A percentile compares a stretch with the other conserved stretches of the same genome.
phyloP scores from a whole-genome alignment of 176 grass and related monocot genomes.

The Ananas comosus region DNA sequence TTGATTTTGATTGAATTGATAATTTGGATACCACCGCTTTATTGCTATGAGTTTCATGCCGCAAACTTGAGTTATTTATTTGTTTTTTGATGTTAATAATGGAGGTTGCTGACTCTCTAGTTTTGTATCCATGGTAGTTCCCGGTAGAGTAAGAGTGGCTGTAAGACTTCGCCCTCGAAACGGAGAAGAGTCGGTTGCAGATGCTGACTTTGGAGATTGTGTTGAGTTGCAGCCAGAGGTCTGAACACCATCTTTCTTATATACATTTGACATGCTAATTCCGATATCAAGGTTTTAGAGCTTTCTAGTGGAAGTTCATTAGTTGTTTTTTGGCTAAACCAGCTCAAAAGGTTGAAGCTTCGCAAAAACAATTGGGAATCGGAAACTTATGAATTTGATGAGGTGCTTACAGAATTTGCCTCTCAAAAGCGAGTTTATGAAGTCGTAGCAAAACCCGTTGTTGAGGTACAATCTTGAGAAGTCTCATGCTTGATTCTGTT shows the following conservation, averaged over 20 bases:
- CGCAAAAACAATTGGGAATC: slow-evolving; percentile 99
- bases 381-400: slow-evolving; percentile 92
- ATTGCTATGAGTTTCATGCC: slow-evolving; percentile 5
- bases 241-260: background rate
- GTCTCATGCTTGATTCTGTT: slow-evolving; percentile 13
- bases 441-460: slow-evolving; percentile 98
- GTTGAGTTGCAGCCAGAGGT: slow-evolving; percentile 99
- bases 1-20: too few species aligned
- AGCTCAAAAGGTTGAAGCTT: slow-evolving; percentile 99
- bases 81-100: slow-evolving; percentile 4
- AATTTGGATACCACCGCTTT: background rate
- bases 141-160: slow-evolving; percentile 88
- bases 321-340: slow-evolving; percentile 18
- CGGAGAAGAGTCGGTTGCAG: slow-evolving; percentile 62
- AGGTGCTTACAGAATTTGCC: slow-evolving; percentile 94
- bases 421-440: slow-evolving; percentile 99
- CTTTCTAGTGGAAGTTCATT: slow-evolving; percentile 3
- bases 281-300: background rate
- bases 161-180: slow-evolving; percentile 92
- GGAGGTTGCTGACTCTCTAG: slow-evolving; percentile 5
- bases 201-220: slow-evolving; percentile 96
- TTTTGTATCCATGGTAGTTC: slow-evolving; percentile 44
- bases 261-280: background rate
- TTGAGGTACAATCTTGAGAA: slow-evolving; percentile 56
- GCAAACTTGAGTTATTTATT: background rate